phyloP scores from a whole-genome alignment of 1,284 basidiomycete genomes.

The Porphyrellus sp. region DNA sequence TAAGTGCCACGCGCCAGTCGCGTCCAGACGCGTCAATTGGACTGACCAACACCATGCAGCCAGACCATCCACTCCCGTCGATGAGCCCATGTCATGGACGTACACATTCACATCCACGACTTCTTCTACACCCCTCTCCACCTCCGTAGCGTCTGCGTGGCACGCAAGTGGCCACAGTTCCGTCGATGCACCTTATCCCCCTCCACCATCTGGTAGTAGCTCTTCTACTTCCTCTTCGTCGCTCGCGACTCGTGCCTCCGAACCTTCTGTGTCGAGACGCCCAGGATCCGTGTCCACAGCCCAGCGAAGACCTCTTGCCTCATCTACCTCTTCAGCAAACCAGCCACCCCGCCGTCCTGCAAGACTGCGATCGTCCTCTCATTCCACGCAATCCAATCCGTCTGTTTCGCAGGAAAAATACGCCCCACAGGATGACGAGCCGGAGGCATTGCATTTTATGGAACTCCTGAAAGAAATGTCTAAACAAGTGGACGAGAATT shows the following conservation, averaged over 20 bases:
- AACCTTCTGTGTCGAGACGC: slow-evolving; percentile 2
- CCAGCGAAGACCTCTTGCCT: slow-evolving; percentile 18
- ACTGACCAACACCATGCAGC: slow-evolving; percentile 8
- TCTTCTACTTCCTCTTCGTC: slow-evolving; percentile 7
- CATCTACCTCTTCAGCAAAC: slow-evolving; percentile 23
- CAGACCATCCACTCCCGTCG: slow-evolving; percentile 18
- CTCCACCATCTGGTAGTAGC: slow-evolving; percentile 9
- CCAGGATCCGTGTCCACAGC: slow-evolving; percentile 4
- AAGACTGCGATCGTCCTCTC: slow-evolving; percentile 24
- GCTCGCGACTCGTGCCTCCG: not conserved
- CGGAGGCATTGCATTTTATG: slow-evolving; percentile 25
- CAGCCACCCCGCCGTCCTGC: slow-evolving; percentile 6
- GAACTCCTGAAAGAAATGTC: slow-evolving; percentile 25
- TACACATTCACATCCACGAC: slow-evolving; percentile 11
- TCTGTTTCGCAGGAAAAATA: slow-evolving; percentile 4
- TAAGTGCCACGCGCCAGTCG: slow-evolving; percentile 12
- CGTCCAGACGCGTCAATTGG: slow-evolving; percentile 2
- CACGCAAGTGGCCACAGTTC: slow-evolving; percentile 3
- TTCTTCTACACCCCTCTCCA: slow-evolving; percentile 2
- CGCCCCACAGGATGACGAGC: slow-evolving; percentile 17
- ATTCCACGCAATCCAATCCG: slow-evolving; percentile 9
- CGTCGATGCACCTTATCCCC: slow-evolving; percentile 5
- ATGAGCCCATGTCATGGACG: slow-evolving; percentile 17
- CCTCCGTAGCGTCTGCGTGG: slow-evolving; percentile 12
- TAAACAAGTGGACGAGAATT: slow-evolving; percentile 26